Percentiles rank a stretch among this genome's conserved stretches.
Evolutionary conservation across 2,329 filamentous ascomycete genomes (phyloP).

Genomic region (Scedosporium apiospermum): DNA sequence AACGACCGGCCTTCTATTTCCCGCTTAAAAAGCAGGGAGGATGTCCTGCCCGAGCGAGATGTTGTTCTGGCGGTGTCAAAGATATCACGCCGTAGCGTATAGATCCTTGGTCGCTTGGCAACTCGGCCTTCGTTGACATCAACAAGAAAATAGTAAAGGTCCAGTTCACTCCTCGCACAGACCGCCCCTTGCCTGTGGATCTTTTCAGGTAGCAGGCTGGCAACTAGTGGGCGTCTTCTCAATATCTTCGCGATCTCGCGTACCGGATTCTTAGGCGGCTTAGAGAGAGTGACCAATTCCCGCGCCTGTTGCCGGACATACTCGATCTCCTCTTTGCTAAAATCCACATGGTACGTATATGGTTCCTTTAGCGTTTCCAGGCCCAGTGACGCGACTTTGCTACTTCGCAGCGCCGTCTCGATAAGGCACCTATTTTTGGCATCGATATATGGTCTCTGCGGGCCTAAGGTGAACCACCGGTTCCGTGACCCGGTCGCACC

Average conservation of each 20-base stretch:
- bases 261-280: conserved; percentile 5
- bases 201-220: conserved; percentile 7
- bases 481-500: background rate
- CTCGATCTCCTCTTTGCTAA: conserved; percentile 27
- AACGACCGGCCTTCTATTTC: conserved; percentile 36
- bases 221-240: conserved; percentile 6
- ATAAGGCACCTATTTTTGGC: background rate
- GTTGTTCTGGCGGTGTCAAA: conserved; percentile 16
- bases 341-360: conserved; percentile 35
- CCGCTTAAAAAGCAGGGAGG: conserved; percentile 36
- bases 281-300: conserved; percentile 4
- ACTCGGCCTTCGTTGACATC: conserved; percentile 22
- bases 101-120: conserved; percentile 11
- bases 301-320: conserved; percentile 10
- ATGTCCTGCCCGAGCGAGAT: conserved; percentile 20
- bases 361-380: background rate
- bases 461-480: background rate
- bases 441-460: background rate
- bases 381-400: background rate
- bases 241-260: conserved; percentile 13
- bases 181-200: conserved; percentile 11
- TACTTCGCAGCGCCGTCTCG: background rate
- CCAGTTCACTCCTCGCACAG: conserved; percentile 17
- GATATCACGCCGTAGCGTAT: conserved; percentile 23
- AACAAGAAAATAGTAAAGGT: conserved; percentile 25